These are phyloP conservation scores for Diaporthe citrichinensis DNA, from an alignment of 2,329 filamentous ascomycete species.

Conservation along the genomic window DNA sequence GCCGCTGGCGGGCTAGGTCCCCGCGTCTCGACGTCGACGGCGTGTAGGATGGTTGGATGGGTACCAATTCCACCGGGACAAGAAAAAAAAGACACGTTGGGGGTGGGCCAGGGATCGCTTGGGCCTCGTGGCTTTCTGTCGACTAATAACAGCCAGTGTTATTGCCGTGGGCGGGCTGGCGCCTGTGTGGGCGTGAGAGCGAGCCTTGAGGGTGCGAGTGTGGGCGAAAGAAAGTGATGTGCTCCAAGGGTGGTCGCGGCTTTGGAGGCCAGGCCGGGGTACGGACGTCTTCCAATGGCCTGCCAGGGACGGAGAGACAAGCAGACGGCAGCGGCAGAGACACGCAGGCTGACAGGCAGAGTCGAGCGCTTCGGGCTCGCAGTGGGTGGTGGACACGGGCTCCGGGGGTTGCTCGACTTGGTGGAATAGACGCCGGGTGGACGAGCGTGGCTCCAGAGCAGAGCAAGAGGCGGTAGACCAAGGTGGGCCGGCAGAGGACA, in stretches of 20 bases:
- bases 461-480: constrained; percentile 26
- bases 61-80: constrained; percentile 44
- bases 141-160: constrained; percentile 45
- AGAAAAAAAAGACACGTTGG: constrained; percentile 42
- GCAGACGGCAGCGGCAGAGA: constrained; percentile 28
- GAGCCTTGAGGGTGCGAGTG: constrained; percentile 22
- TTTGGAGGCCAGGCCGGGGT: constrained; percentile 30
- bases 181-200: constrained; percentile 37
- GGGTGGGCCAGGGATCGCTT: constrained; percentile 44
- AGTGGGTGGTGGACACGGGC: constrained; percentile 18
- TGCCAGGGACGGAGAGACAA: constrained; percentile 7
- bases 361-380: constrained; percentile 2
- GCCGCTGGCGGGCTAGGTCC: constrained; percentile 41
- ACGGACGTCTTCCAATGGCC: constrained; percentile 28
- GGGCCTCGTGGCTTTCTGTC: constrained; percentile 38
- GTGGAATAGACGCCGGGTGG: constrained; percentile 35
- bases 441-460: background rate
- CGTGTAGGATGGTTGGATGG: constrained; percentile 41
- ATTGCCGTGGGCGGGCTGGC: constrained; percentile 39
- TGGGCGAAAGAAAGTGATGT: constrained; percentile 1
- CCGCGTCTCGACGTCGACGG: constrained; percentile 34
- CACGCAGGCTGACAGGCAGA: constrained; percentile 7
- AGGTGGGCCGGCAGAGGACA: constrained; percentile 28
- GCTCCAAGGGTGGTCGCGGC: constrained; percentile 29
- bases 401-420: constrained; percentile 9